Evolutionary conservation across 2,329 filamentous ascomycete genomes (phyloP).

Genomic region (Microcera coccophila): DNA sequence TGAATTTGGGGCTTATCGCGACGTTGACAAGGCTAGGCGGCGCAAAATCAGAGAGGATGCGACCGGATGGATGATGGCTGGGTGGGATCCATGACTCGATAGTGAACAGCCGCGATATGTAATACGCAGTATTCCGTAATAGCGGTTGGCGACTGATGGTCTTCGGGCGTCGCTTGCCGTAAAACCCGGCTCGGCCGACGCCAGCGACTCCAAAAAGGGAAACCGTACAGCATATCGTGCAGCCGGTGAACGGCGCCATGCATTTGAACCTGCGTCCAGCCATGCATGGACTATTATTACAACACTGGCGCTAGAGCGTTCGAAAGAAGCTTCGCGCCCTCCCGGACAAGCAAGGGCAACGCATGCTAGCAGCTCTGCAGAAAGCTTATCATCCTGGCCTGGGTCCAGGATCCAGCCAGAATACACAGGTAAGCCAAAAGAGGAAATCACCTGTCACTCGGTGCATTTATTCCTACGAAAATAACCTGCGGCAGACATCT

Average conservation of each 20-base stretch:
- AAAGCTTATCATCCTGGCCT: constrained; percentile 23
- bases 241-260: constrained; percentile 17
- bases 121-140: too few species aligned
- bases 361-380: constrained; percentile 8
- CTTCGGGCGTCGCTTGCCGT: background rate
- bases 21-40: too few species aligned
- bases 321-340: too few species aligned
- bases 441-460: constrained; percentile 25
- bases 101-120: background rate
- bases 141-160: too few species aligned
- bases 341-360: too few species aligned
- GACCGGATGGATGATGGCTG: too few species aligned
- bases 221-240: constrained; percentile 32
- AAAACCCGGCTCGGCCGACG: constrained; percentile 22
- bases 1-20: background rate
- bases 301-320: background rate
- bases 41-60: too few species aligned
- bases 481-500: constrained; percentile 6
- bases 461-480: constrained; percentile 9
- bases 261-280: constrained; percentile 25
- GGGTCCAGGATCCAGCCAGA: constrained; percentile 19
- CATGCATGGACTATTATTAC: too few species aligned
- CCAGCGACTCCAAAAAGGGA: constrained; percentile 27
- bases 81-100: constrained; percentile 1
- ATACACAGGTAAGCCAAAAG: constrained; percentile 23